phyloP scores from a whole-genome alignment of 495 filamentous ascomycete genomes.

The Penicillium macrosclerotiorum region DNA sequence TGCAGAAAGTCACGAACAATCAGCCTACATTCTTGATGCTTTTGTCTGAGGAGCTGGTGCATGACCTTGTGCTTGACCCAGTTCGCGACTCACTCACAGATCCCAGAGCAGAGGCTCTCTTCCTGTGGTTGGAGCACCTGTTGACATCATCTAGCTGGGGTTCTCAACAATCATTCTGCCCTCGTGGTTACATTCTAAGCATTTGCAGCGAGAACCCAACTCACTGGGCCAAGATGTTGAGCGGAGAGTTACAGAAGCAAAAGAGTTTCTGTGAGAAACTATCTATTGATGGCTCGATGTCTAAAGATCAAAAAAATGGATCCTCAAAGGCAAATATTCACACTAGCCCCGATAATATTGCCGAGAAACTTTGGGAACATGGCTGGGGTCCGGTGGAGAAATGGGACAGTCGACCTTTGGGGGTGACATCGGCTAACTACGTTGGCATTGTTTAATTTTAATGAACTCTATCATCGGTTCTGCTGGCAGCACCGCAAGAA shows the following conservation, averaged over 20 bases:
- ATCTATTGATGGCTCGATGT: background rate
- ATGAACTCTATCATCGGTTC: background rate
- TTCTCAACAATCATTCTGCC: slow-evolving; percentile 22
- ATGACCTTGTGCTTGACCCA: slow-evolving; percentile 28
- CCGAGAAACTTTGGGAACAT: slow-evolving; percentile 25
- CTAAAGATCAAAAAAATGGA: background rate
- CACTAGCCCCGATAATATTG: slow-evolving; percentile 1
- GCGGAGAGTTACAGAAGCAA: slow-evolving; percentile 16
- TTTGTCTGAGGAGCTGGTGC: slow-evolving; percentile 36
- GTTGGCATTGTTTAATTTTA: background rate
- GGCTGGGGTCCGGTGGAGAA: slow-evolving; percentile 34
- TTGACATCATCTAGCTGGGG: slow-evolving; percentile 35
- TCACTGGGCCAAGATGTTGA: slow-evolving; percentile 31
- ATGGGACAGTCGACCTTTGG: slow-evolving; percentile 38
- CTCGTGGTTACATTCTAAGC: slow-evolving; percentile 32
- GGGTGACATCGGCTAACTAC: slow-evolving; percentile 20
- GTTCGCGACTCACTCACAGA: slow-evolving; percentile 15
- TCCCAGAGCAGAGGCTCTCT: slow-evolving; percentile 30
- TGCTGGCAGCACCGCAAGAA: slow-evolving; percentile 7
- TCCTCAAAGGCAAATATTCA: background rate
- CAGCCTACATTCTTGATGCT: slow-evolving; percentile 31
- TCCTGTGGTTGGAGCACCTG: slow-evolving; percentile 43
- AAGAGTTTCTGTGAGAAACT: background rate
- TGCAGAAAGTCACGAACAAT: slow-evolving; percentile 31
- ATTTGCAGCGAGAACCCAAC: slow-evolving; percentile 33